A percentile compares a stretch with the other conserved stretches of the same genome.
These are phyloP conservation scores for Talaromyces nanjingensis DNA, from an alignment of 495 filamentous ascomycete species.

Conservation along the genomic window DNA sequence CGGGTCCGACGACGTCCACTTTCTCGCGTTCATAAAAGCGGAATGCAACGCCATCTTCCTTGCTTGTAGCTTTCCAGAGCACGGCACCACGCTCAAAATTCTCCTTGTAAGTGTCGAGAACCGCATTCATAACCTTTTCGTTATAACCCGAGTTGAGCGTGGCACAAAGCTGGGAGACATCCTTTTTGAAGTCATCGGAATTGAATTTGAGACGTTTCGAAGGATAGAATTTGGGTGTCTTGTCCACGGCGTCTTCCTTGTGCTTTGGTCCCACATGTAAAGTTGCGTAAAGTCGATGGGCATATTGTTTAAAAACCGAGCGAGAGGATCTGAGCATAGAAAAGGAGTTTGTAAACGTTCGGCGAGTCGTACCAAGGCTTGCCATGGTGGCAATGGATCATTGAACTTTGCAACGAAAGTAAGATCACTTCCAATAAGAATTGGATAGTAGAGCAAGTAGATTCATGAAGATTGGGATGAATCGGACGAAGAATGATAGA, in stretches of 20 bases:
- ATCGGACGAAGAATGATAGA: background rate
- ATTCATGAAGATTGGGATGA: background rate
- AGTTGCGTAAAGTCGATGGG: background rate
- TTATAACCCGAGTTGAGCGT: background rate
- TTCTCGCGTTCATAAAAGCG: slow-evolving; percentile 13
- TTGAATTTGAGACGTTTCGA: background rate
- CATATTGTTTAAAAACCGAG: background rate
- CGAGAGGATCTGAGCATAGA: background rate
- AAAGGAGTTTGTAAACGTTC: background rate
- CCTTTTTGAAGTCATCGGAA: background rate
- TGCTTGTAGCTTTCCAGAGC: slow-evolving; percentile 12
- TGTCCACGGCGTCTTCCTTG: background rate
- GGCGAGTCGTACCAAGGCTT: background rate
- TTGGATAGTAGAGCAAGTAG: too few relatives aligned
- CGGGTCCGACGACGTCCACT: slow-evolving; percentile 6
- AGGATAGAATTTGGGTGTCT: background rate
- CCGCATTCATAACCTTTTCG: background rate
- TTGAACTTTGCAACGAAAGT: too few relatives aligned
- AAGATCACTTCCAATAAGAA: too few relatives aligned
- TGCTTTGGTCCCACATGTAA: background rate
- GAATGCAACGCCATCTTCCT: slow-evolving; percentile 12
- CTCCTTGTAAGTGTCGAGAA: slow-evolving; percentile 7
- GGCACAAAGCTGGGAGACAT: background rate
- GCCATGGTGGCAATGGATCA: background rate
- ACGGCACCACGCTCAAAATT: slow-evolving; percentile 12